Conservation (phyloP, 2,329 filamentous ascomycete genomes). For the Fusarium sacchari region DNA sequence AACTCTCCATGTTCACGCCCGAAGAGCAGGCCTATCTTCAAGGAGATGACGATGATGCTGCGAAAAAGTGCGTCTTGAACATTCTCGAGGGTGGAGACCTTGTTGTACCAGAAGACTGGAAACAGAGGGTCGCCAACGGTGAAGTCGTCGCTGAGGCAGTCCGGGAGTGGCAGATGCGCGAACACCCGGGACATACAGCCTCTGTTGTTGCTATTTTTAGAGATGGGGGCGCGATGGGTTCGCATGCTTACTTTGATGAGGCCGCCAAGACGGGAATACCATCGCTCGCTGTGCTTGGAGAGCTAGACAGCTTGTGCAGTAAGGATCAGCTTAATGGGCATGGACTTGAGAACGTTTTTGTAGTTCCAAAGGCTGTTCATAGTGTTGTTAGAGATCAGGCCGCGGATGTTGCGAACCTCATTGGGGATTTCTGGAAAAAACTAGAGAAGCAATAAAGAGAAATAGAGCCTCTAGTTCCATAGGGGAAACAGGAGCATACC, state of each 20-base stretch:
- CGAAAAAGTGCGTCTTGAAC: slow-evolving; percentile 50
- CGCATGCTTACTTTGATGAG: slow-evolving; percentile 34
- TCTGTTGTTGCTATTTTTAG: slow-evolving; percentile 58
- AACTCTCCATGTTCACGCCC: slow-evolving; percentile 38
- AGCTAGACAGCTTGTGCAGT: slow-evolving; percentile 36
- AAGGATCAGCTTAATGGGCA: slow-evolving; percentile 14
- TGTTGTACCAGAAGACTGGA: slow-evolving; percentile 56
- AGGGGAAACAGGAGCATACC: rapidly evolving
- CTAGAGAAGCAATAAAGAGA: neutral
- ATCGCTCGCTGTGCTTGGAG: slow-evolving; percentile 37
- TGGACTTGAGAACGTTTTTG: slow-evolving; percentile 36
- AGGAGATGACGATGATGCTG: slow-evolving; percentile 44
- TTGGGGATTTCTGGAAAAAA: slow-evolving; percentile 33
- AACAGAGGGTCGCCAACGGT: slow-evolving; percentile 51
- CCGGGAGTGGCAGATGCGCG: slow-evolving; percentile 57
- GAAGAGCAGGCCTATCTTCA: slow-evolving; percentile 40
- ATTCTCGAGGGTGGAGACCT: slow-evolving; percentile 57
- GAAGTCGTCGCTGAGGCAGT: slow-evolving; percentile 60
- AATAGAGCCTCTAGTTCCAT: rapidly evolving
- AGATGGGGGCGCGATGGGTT: slow-evolving; percentile 56
- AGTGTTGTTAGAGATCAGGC: slow-evolving; percentile 41
- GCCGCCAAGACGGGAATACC: slow-evolving; percentile 20
- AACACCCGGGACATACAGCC: slow-evolving; percentile 57
- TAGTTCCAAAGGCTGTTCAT: slow-evolving; percentile 38
- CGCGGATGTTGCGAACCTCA: slow-evolving; percentile 24